Evolutionary conservation across 192 early-diverging fungal genomes (phyloP).

Genomic region (Phlyctochytrium arcticum): DNA sequence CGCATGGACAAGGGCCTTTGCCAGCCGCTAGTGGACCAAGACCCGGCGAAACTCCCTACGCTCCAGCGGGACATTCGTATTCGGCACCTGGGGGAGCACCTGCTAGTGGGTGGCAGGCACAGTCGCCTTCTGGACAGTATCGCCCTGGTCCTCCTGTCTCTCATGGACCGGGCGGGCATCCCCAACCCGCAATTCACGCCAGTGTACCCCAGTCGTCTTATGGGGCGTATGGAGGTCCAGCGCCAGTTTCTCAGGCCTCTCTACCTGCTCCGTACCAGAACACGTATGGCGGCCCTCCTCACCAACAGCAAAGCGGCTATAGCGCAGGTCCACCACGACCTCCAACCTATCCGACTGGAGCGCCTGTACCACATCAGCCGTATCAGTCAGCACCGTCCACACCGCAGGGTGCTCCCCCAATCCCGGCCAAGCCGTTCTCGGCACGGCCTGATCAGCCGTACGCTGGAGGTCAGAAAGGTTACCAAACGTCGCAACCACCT

Average conservation of each 20-base stretch:
- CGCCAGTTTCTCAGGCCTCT: not conserved
- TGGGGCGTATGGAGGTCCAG: not conserved
- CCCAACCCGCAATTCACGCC: not conserved
- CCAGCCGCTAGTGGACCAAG: too few relatives aligned
- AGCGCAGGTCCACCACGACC: not conserved
- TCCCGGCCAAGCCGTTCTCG: conserved; percentile 7
- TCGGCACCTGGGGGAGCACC: too few relatives aligned
- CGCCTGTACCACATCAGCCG: not conserved
- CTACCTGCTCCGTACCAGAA: not conserved
- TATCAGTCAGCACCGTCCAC: conserved; percentile 5
- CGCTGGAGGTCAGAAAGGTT: not conserved
- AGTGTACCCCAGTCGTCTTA: not conserved
- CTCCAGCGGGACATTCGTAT: too few relatives aligned
- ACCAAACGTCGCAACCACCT: not conserved
- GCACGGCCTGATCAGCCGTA: too few relatives aligned
- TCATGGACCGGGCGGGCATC: not conserved
- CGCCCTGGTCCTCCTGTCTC: not conserved
- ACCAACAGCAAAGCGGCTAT: not conserved
- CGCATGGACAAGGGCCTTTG: too few relatives aligned
- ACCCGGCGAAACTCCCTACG: too few relatives aligned
- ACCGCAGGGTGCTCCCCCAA: conserved; percentile 8
- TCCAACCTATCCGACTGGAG: not conserved
- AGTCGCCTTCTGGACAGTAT: too few relatives aligned
- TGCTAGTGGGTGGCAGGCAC: too few relatives aligned
- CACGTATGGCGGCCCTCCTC: not conserved